Percentiles rank a stretch among this genome's conserved stretches.
phyloP scores from a whole-genome alignment of 164 flowering plant species.

The Amborella trichopoda region DNA sequence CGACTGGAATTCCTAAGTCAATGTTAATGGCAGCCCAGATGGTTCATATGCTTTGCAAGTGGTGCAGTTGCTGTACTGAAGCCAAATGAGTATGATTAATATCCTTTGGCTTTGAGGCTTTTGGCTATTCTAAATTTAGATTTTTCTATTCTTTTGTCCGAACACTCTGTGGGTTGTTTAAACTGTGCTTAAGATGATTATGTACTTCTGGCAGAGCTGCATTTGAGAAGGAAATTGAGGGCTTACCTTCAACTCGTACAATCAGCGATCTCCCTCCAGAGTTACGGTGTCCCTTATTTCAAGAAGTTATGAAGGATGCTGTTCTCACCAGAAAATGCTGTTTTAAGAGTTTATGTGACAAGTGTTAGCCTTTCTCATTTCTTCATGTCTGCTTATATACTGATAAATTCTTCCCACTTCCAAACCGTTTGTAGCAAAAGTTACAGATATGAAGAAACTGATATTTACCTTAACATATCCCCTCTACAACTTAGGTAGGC shows the following conservation, averaged over 20 bases:
- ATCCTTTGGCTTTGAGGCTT: neutral
- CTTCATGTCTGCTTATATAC: no score
- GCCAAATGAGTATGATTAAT: conserved; percentile 78
- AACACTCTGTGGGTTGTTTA: no score
- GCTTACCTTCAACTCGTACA: conserved; percentile 68
- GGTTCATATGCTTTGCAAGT: conserved; percentile 95
- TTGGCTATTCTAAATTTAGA: neutral
- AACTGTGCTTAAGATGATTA: no score
- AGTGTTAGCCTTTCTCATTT: conserved; percentile 37
- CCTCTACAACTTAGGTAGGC: no score
- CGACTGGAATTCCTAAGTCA: conserved; percentile 95
- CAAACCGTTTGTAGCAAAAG: no score
- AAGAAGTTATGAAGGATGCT: conserved; percentile 97
- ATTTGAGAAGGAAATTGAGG: conserved; percentile 92
- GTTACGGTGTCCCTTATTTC: conserved; percentile 81
- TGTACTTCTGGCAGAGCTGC: conserved; percentile 84
- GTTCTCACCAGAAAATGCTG: conserved; percentile 97
- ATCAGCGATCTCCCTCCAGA: conserved; percentile 89
- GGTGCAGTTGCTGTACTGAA: conserved; percentile 75
- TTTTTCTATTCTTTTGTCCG: neutral
- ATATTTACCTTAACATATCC: no score
- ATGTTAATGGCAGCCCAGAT: conserved; percentile 89
- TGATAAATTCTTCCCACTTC: no score
- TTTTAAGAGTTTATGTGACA: conserved; percentile 86
- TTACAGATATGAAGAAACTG: no score